phyloP scores from a whole-genome alignment of 352 stramenopile species.

The Globisporangium viniferum region DNA sequence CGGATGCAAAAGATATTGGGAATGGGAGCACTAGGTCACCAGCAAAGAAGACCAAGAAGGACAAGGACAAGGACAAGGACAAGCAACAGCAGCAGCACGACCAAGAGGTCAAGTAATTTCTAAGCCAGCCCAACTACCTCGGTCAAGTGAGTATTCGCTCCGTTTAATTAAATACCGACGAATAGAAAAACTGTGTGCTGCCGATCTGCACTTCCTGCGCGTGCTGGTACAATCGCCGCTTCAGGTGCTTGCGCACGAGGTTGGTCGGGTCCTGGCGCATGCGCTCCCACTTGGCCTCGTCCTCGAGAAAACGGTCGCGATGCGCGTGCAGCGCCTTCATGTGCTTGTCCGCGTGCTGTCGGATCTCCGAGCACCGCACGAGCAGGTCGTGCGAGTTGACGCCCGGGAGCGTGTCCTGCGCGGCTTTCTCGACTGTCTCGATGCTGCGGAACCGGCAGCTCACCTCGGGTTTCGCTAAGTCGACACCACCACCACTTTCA shows the following conservation, averaged over 20 bases:
- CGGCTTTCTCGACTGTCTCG: constrained; percentile 61
- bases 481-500: background rate
- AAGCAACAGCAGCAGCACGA: background rate
- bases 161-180: constrained; percentile 45
- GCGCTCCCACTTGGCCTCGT: constrained; percentile 54
- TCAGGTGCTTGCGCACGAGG: constrained; percentile 53
- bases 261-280: constrained; percentile 74
- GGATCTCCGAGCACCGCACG: constrained; percentile 60
- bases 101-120: constrained; percentile 7
- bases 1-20: constrained; percentile 1
- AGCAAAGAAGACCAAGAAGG: constrained; percentile 4
- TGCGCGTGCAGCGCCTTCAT: constrained; percentile 37
- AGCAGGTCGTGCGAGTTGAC: constrained; percentile 79
- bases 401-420: constrained; percentile 33
- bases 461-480: background rate
- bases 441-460: constrained; percentile 37
- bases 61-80: background rate
- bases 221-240: constrained; percentile 44
- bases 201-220: constrained; percentile 64
- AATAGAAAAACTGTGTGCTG: constrained; percentile 62
- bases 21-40: background rate
- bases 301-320: constrained; percentile 51
- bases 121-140: background rate
- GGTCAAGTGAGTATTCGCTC: background rate
- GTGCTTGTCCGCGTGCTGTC: constrained; percentile 47